Base-by-base conservation (phyloP, 208 protist species). In the Leishmania arabica region DNA sequence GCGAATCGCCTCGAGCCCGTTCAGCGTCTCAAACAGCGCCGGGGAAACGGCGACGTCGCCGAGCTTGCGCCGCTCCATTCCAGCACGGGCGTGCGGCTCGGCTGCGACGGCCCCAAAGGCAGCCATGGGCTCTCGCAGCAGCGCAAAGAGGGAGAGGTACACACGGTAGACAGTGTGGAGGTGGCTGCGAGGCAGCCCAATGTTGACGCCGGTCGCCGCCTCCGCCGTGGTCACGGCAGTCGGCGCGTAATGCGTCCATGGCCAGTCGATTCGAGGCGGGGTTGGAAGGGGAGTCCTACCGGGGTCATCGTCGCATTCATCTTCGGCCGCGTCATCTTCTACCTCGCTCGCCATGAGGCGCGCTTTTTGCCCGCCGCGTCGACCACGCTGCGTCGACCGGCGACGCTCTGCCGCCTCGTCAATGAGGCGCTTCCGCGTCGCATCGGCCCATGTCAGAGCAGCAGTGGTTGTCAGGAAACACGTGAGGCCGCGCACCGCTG, bases 91-190 rank as follows among this genome's bases (percentile, higher is more conserved):
- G 40, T 80, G 85, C 8, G 75, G 69, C n/a, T 51, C 65, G n/a
- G 84, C 75, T 15, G 84, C 45, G 17, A 71, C 78, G 27, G 88
- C 83, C 47, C 73, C 42, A 75, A 93, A 84, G 17, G 88, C 76
- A 21, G 91, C 86, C 27, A 98, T 77, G 4, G 95, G 95, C 78
- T 96, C 95, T 21, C 88, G 81, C 53, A 98, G 87, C 51, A 96
- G 84, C 1, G 92, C 86, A 24, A 94, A 79, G 53, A 98, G 80
- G 15, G 86, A 90, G 24, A 98, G 85, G 77, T 96, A 96, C 13
- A 88, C 88, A 19, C 89, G 86, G 88, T 98, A 96, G 54, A 96
- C 87, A 3, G 90, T 95, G 78, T 94, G 94, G 19, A 96, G 88
- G 47, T 93, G 90, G 64, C 88, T 95, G 78, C 90, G 95, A 8